A percentile compares a stretch with the other conserved stretches of the same genome.
Evolutionary conservation across 768 basidiomycete species (phyloP).

Genomic region (Lactarius quietus): DNA sequence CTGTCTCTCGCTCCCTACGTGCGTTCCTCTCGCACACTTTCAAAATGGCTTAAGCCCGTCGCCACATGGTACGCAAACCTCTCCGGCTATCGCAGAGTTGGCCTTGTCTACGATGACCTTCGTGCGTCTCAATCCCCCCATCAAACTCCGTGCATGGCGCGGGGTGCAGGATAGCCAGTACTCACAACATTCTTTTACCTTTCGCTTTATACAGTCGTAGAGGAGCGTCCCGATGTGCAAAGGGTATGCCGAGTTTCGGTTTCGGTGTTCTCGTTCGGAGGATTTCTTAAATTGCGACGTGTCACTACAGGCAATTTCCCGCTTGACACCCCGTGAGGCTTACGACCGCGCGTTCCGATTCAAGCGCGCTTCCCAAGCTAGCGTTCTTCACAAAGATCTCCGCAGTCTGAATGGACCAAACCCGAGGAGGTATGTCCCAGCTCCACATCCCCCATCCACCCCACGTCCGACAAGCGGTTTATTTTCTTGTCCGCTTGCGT

Average conservation of each 20-base stretch:
- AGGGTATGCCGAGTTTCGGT: constrained; percentile 48
- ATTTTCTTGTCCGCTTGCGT: constrained; percentile 11
- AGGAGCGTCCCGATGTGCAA: constrained; percentile 76
- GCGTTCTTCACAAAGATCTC: constrained; percentile 73
- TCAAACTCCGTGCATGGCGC: constrained; percentile 18
- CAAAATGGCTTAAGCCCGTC: constrained; percentile 66
- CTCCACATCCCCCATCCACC: not conserved
- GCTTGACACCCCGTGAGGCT: constrained; percentile 71
- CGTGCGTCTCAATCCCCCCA: constrained; percentile 48
- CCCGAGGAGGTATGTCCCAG: constrained; percentile 61
- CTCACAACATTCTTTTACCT: constrained; percentile 17
- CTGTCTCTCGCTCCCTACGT: constrained; percentile 74
- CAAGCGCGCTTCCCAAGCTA: constrained; percentile 77
- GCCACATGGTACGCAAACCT: constrained; percentile 80
- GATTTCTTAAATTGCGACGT: not conserved
- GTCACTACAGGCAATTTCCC: constrained; percentile 66
- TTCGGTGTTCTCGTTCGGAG: not conserved
- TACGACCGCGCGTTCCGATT: constrained; percentile 93
- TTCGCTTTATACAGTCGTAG: constrained; percentile 49
- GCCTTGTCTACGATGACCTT: constrained; percentile 94
- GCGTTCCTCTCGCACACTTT: constrained; percentile 62
- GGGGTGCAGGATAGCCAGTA: not conserved
- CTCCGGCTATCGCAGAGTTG: constrained; percentile 80
- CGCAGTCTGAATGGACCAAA: constrained; percentile 77
- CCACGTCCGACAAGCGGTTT: not conserved